These are phyloP conservation scores for Phaeophleospora eucalypticola DNA, from an alignment of 2,329 filamentous ascomycete genomes.

Conservation along the genomic window DNA sequence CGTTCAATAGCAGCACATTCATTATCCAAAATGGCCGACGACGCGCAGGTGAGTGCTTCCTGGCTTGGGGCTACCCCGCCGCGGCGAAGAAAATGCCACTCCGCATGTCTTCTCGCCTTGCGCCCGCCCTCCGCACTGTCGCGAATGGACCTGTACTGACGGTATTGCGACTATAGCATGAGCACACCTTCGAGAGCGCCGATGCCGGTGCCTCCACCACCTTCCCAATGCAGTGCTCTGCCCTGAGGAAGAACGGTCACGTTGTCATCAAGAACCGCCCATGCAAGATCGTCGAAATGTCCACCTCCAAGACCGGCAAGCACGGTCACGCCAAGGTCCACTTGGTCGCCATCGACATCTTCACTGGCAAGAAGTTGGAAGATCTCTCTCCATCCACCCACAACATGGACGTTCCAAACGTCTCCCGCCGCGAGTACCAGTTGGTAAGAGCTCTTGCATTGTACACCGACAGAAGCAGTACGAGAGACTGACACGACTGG, in stretches of 20 bases:
- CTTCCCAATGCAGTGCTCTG: conserved; percentile 98
- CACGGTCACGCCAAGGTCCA: conserved; percentile 99
- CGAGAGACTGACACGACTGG: conserved; percentile 17
- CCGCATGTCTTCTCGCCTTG: conserved; percentile 2
- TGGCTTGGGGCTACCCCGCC: background rate
- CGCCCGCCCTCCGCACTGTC: conserved; percentile 1
- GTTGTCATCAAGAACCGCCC: conserved; percentile 98
- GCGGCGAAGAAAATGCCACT: background rate
- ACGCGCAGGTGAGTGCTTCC: conserved; percentile 56
- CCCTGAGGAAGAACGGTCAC: conserved; percentile 97
- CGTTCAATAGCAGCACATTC: conserved; percentile 27
- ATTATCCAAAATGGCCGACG: conserved; percentile 59
- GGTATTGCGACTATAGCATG: conserved; percentile 40
- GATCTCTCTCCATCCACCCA: conserved; percentile 97
- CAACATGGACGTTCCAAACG: conserved; percentile 97
- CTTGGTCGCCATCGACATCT: conserved; percentile 96
- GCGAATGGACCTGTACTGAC: conserved; percentile 15
- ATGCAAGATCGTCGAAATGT: conserved; percentile 99
- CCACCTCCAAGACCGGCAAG: conserved; percentile 99
- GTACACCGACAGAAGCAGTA: background rate
- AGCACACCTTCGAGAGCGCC: conserved; percentile 80
- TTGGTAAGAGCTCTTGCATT: conserved; percentile 63
- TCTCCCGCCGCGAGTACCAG: conserved; percentile 85
- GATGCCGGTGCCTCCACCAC: conserved; percentile 94
- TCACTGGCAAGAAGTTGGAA: conserved; percentile 99